These are phyloP conservation scores for Leucoagaricus sp. DNA, from an alignment of 1,284 basidiomycete species.

Conservation along the genomic window DNA sequence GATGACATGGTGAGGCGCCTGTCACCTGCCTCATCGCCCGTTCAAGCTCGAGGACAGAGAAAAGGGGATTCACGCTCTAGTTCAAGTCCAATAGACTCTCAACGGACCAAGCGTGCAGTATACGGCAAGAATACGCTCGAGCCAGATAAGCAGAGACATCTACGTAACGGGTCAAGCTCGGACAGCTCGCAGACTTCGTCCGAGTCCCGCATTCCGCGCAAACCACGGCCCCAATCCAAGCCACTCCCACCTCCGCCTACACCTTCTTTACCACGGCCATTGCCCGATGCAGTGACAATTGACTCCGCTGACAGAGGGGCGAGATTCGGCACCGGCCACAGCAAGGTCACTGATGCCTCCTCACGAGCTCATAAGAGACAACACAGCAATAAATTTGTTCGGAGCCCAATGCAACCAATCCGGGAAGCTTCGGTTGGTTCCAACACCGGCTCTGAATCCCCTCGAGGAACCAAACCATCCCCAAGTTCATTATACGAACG, in stretches of 20 bases:
- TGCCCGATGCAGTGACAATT: not conserved
- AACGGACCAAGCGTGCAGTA: too few relatives aligned
- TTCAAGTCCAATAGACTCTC: too few relatives aligned
- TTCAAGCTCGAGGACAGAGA: not conserved
- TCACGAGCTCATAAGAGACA: not conserved
- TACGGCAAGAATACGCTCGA: not conserved
- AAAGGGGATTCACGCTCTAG: too few relatives aligned
- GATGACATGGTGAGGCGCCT: too few relatives aligned
- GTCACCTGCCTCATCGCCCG: not conserved
- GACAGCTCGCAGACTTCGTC: not conserved
- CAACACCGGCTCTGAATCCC: not conserved
- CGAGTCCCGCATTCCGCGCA: not conserved
- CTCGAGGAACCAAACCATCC: not conserved
- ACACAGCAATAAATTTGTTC: not conserved
- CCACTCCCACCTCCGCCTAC: not conserved
- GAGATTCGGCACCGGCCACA: too few relatives aligned
- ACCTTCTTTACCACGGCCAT: not conserved
- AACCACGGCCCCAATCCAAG: not conserved
- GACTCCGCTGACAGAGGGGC: too few relatives aligned
- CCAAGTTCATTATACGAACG: not conserved
- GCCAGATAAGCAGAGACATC: not conserved
- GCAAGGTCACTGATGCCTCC: not conserved
- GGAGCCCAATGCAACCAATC: not conserved
- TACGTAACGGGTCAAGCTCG: not conserved
- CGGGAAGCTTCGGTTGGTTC: not conserved